A percentile compares a stretch with the other conserved stretches of the same genome.
These are phyloP conservation scores for Nigrospora sphaerica DNA, from an alignment of 2,329 filamentous ascomycete species.

Conservation along the genomic window DNA sequence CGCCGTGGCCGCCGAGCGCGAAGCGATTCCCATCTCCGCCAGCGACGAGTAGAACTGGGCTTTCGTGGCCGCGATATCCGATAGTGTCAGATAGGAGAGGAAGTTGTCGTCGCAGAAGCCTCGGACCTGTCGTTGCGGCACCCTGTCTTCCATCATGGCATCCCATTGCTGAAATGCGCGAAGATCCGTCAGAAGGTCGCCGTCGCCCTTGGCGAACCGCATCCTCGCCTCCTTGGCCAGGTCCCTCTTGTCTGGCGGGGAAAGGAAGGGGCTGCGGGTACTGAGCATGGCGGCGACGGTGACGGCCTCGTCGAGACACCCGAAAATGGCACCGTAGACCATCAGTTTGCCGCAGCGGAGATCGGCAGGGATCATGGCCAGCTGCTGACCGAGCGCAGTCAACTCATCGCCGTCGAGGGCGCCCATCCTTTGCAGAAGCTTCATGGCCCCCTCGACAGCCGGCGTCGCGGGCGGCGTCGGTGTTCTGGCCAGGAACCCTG, in stretches of 20 bases:
- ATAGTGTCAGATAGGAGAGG: constrained; percentile 73
- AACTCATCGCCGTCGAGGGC: constrained; percentile 80
- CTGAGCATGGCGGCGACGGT: constrained; percentile 91
- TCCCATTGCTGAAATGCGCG: constrained; percentile 79
- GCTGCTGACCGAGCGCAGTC: constrained; percentile 84
- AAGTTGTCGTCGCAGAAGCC: constrained; percentile 82
- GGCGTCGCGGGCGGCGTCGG: constrained; percentile 81
- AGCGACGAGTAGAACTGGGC: constrained; percentile 81
- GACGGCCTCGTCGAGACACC: constrained; percentile 81
- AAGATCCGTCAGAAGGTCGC: constrained; percentile 83
- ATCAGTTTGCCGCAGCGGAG: constrained; percentile 89
- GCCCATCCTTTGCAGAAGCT: constrained; percentile 75
- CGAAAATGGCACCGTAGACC: constrained; percentile 90
- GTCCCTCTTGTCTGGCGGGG: constrained; percentile 75
- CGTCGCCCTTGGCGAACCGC: constrained; percentile 68
- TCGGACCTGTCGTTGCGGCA: constrained; percentile 57
- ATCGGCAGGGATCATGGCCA: constrained; percentile 93
- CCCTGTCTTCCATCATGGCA: constrained; percentile 50
- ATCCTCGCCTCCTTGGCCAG: constrained; percentile 70
- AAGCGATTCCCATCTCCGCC: constrained; percentile 76
- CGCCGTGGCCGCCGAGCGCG: constrained; percentile 10
- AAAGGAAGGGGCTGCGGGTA: constrained; percentile 77
- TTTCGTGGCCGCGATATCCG: constrained; percentile 81
- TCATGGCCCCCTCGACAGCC: constrained; percentile 80
- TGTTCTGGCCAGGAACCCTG: constrained; percentile 73